These are phyloP conservation scores for Penicillium expansum DNA, from an alignment of 2,329 filamentous ascomycete species.

Conservation along the genomic window DNA sequence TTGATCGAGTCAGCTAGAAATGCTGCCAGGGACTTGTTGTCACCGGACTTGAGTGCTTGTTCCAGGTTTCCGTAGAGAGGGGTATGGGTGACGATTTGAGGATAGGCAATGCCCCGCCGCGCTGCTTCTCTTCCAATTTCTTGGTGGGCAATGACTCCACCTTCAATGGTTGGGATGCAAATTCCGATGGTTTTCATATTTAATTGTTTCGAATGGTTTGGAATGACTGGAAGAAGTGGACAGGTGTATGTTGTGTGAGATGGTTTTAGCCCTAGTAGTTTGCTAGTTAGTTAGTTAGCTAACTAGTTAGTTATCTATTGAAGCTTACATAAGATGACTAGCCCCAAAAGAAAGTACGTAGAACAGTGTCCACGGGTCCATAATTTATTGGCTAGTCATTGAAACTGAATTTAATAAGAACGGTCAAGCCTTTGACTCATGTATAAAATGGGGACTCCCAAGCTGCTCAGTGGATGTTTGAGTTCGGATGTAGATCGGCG, in stretches of 20 bases:
- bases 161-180: conserved; percentile 12
- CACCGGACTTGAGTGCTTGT: neutral
- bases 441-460: neutral
- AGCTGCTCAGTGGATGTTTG: neutral
- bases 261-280: neutral
- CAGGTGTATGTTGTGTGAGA: neutral
- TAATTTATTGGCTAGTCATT: neutral
- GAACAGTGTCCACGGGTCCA: neutral
- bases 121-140: conserved; percentile 12
- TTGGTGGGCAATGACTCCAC: conserved; percentile 8
- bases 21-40: neutral
- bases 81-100: conserved; percentile 11
- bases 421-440: neutral
- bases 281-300: neutral
- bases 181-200: conserved; percentile 13
- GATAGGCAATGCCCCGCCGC: conserved; percentile 9
- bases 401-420: too few relatives aligned
- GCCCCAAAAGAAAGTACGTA: neutral
- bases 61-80: conserved; percentile 2
- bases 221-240: too few relatives aligned
- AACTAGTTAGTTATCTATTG: neutral
- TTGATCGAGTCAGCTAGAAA: conserved; percentile 8
- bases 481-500: neutral
- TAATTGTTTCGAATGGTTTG: too few relatives aligned
- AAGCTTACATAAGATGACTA: neutral